Percentiles rank a stretch among this genome's conserved stretches.
phyloP scores from a whole-genome alignment of 2,329 filamentous ascomycete genomes.

The Aspergillus terreus region DNA sequence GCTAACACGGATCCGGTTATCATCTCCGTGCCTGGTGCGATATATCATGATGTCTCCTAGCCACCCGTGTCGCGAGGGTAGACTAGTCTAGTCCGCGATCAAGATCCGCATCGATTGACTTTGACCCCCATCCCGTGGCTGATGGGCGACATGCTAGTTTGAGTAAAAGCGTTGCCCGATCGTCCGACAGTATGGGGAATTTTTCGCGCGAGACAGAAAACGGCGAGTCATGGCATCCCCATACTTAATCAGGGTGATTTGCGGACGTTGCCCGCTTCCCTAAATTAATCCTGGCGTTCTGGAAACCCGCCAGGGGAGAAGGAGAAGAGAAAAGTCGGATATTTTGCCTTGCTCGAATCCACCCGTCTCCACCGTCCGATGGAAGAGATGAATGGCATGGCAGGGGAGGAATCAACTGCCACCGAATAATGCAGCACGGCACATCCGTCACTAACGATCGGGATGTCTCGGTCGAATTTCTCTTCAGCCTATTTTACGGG shows the following conservation, averaged over 20 bases:
- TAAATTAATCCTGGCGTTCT: background rate
- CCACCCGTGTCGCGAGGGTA: background rate
- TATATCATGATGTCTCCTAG: background rate
- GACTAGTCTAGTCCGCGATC: background rate
- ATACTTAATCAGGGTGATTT: background rate
- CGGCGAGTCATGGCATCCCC: background rate
- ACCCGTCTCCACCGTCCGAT: background rate
- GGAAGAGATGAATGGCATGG: background rate
- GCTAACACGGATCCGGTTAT: slow-evolving; percentile 2
- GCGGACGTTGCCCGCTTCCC: background rate
- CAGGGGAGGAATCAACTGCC: background rate
- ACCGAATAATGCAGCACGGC: background rate
- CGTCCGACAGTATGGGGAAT: background rate
- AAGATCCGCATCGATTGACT: slow-evolving; percentile 1
- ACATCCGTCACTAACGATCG: background rate
- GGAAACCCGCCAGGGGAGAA: background rate
- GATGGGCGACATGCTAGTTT: background rate
- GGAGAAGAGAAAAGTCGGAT: background rate
- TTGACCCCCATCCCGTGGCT: background rate
- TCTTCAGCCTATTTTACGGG: background rate
- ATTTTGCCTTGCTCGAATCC: background rate
- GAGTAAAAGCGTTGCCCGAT: background rate
- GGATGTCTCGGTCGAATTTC: background rate
- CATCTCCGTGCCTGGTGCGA: slow-evolving; percentile 2
- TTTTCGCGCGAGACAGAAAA: background rate